Evolutionary conservation across 2,329 filamentous ascomycete genomes (phyloP).

Genomic region (Zasmidium cellare): DNA sequence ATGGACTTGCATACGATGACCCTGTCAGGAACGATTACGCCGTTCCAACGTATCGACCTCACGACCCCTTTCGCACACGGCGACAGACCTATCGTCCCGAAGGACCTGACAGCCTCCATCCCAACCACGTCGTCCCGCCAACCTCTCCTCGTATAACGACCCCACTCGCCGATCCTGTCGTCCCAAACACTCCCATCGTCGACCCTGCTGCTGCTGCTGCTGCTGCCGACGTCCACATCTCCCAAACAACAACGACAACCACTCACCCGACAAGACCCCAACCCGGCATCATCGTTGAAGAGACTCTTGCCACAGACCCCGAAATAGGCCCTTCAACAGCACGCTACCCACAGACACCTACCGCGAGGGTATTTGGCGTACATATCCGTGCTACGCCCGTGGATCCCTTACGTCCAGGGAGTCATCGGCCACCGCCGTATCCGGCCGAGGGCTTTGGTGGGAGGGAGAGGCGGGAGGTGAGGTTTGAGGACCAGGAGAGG

Average conservation of each 20-base stretch:
- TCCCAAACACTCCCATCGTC: background rate
- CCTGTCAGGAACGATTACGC: background rate
- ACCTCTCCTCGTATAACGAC: background rate
- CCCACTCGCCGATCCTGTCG: background rate
- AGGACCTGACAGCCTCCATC: background rate
- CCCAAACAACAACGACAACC: background rate
- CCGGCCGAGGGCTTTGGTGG: background rate
- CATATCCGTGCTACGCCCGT: background rate
- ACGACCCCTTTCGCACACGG: background rate
- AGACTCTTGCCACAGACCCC: background rate
- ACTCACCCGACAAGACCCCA: background rate
- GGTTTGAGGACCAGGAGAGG: background rate
- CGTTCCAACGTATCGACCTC: background rate
- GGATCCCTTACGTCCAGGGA: background rate
- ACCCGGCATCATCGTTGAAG: background rate
- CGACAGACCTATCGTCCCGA: background rate
- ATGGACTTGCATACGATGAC: slow-evolving; percentile 18
- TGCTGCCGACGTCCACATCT: background rate
- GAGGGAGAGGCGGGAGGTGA: background rate
- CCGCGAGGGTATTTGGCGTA: background rate
- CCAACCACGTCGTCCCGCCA: no score
- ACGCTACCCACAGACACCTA: no score
- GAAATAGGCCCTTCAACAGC: background rate
- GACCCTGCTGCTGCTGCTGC: background rate
- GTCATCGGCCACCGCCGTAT: background rate